Evolutionary conservation across 768 basidiomycete genomes (phyloP).

Genomic region (Candolleomyces efflorescens): DNA sequence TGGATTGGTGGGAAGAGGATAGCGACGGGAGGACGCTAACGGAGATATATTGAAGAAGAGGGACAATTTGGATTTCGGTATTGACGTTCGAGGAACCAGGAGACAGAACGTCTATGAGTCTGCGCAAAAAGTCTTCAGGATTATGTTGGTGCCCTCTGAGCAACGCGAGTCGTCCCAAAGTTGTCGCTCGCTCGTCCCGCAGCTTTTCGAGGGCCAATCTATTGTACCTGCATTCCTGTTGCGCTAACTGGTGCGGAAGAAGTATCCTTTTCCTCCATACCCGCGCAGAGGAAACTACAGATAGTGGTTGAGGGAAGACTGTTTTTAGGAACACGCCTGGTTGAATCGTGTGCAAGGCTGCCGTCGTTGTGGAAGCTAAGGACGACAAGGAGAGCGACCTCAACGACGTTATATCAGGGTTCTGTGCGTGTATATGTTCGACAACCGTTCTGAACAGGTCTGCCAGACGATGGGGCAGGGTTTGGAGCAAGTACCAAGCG

Average conservation of each 20-base stretch:
- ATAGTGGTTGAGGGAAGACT: conserved; percentile 57
- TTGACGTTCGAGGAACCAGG: background rate
- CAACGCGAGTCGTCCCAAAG: conserved; percentile 57
- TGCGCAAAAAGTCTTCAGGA: conserved; percentile 5
- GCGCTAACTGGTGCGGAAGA: conserved; percentile 53
- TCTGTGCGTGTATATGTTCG: conserved; percentile 35
- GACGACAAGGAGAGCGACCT: conserved; percentile 43
- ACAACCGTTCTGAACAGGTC: conserved; percentile 36
- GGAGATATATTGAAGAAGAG: conserved; percentile 22
- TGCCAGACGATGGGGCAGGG: conserved; percentile 40
- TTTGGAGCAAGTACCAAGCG: conserved; percentile 71
- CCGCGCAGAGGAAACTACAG: conserved; percentile 11
- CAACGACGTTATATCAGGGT: conserved; percentile 42
- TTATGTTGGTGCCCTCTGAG: background rate
- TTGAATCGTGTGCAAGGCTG: conserved; percentile 31
- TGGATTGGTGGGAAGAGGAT: conserved; percentile 18
- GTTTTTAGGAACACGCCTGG: conserved; percentile 50
- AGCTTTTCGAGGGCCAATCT: conserved; percentile 55
- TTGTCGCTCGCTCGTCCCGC: conserved; percentile 64
- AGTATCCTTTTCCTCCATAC: background rate
- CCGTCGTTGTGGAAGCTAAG: conserved; percentile 42
- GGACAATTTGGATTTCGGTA: background rate
- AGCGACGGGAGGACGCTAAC: conserved; percentile 23
- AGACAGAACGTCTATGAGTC: conserved; percentile 6
- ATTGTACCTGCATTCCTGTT: conserved; percentile 65